These are phyloP conservation scores for Termitomyces sp. DNA, from an alignment of 768 basidiomycete genomes.

Conservation along the genomic window DNA sequence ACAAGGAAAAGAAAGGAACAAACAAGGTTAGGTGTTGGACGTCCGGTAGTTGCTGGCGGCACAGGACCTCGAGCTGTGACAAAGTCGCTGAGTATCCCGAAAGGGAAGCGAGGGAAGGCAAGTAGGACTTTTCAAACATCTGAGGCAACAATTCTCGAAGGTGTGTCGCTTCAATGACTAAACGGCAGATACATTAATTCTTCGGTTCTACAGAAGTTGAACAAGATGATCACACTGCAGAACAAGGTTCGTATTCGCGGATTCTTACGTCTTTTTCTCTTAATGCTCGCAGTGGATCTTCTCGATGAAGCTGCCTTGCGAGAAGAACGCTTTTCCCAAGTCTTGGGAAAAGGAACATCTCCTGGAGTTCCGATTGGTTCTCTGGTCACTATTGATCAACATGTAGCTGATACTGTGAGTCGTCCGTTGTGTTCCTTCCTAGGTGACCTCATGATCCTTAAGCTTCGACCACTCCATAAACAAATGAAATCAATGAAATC, in stretches of 20 bases:
- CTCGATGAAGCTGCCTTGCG: neutral
- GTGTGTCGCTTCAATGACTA: conserved; percentile 21
- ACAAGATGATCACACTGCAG: neutral
- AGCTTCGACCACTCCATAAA: conserved; percentile 48
- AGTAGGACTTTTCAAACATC: conserved; percentile 43
- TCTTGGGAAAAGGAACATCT: neutral
- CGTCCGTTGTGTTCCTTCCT: neutral
- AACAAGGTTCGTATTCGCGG: conserved; percentile 3
- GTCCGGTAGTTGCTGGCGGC: conserved; percentile 62
- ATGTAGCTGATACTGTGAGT: conserved; percentile 29
- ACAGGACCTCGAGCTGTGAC: conserved; percentile 61
- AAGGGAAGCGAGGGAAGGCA: conserved; percentile 41
- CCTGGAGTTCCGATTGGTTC: conserved; percentile 14
- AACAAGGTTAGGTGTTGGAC: conserved; percentile 63
- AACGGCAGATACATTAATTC: neutral
- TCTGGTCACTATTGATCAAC: conserved; percentile 20
- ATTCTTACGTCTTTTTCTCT: neutral
- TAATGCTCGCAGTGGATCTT: neutral
- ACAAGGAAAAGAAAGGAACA: conserved; percentile 73
- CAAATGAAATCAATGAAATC: conserved; percentile 42
- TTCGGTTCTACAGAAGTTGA: conserved; percentile 14
- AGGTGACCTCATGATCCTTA: conserved; percentile 2
- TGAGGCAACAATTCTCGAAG: conserved; percentile 55
- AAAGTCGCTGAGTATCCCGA: conserved; percentile 47
- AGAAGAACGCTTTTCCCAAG: neutral